These are phyloP conservation scores for Periconia sp. DNA, from an alignment of 2,329 filamentous ascomycete genomes.

Conservation along the genomic window DNA sequence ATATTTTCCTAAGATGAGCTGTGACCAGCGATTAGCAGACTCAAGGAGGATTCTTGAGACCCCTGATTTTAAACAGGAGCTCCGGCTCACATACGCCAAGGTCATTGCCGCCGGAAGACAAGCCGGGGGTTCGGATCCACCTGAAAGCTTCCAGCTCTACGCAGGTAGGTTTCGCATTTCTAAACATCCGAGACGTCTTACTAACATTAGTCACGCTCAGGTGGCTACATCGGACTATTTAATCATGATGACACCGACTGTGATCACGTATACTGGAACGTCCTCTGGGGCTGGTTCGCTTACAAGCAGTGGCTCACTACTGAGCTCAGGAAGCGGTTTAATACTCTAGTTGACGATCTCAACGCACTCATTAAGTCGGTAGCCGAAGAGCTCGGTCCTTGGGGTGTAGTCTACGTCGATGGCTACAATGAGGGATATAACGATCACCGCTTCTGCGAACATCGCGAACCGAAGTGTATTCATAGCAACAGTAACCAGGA, in stretches of 20 bases:
- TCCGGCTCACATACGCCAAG: constrained; percentile 2
- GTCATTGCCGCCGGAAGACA: constrained; percentile 5
- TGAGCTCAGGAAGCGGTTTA: constrained; percentile 2
- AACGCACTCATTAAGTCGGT: constrained; percentile 4
- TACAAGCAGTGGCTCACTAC: constrained; percentile 9
- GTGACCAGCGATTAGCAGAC: constrained; percentile 2
- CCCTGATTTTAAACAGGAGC: constrained; percentile 7
- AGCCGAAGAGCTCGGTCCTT: constrained; percentile 4
- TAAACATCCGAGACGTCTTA: background rate
- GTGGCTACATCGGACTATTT: constrained; percentile 7
- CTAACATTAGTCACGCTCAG: constrained; percentile 2
- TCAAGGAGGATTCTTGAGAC: constrained; percentile 1
- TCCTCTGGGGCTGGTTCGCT: background rate
- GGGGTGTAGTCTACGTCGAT: constrained; percentile 3
- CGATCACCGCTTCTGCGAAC: constrained; percentile 7
- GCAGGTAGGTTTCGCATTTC: constrained; percentile 1
- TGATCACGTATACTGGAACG: constrained; percentile 5
- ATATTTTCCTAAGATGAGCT: constrained; percentile 3
- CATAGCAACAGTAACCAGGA: constrained; percentile 1
- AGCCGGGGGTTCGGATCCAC: constrained; percentile 4
- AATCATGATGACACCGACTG: constrained; percentile 5
- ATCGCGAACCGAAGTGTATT: constrained; percentile 3
- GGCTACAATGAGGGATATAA: constrained; percentile 1
- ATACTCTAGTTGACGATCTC: constrained; percentile 3
- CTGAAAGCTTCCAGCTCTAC: constrained; percentile 6